phyloP scores from a whole-genome alignment of 176 grass and related monocot genomes.

The Hordeum vulgare region MorexV3_pseudomolecules_assembly NC_058522.1:473900541-473901040 shows the following conservation, averaged over 20 bases:
- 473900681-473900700: not conserved
- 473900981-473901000: not conserved
- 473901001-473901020: slow-evolving; percentile 10
- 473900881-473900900: no score
- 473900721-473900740: not conserved
- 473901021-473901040: slow-evolving; percentile 25
- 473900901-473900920: slow-evolving; percentile 23
- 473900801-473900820: slow-evolving; percentile 65
- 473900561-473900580: slow-evolving; percentile 14
- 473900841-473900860: slow-evolving; percentile 25
- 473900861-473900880: slow-evolving; percentile 46
- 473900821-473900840: slow-evolving; percentile 53
- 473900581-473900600: slow-evolving; percentile 18
- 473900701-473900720: not conserved
- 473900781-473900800: slow-evolving; percentile 50
- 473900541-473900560: not conserved
- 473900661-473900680: not conserved
- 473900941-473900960: not conserved
- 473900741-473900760: not conserved
- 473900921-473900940: not conserved
- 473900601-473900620: not conserved
- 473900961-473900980: slow-evolving; percentile 35
- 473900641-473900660: slow-evolving; percentile 1
- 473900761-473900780: slow-evolving; percentile 27
- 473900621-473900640: not conserved